Conservation (phyloP, 208 protist genomes). For the Leptomonas pyrrhocoris region DNA sequence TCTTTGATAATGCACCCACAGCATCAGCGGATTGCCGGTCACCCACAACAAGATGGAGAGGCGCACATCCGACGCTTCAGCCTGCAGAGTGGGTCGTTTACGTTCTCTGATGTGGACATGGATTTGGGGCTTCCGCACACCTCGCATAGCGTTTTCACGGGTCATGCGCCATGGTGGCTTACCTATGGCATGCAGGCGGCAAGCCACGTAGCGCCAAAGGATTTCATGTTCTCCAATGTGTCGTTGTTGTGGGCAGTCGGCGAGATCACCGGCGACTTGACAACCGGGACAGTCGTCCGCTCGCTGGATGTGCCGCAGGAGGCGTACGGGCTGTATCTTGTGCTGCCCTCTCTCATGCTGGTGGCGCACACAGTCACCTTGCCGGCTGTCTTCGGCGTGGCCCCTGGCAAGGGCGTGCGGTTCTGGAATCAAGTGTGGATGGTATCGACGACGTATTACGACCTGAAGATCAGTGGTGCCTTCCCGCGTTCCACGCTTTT, state of each 20-base stretch:
- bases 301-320: constrained; percentile 28
- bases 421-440: constrained; percentile 36
- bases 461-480: constrained; percentile 31
- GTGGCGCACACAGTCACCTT: constrained; percentile 29
- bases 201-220: constrained; percentile 23
- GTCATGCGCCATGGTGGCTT: constrained; percentile 11
- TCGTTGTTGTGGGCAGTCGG: constrained; percentile 40
- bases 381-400: constrained; percentile 17
- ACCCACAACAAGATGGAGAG: constrained; percentile 38
- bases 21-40: constrained; percentile 13
- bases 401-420: constrained; percentile 29
- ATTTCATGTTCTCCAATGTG: constrained; percentile 30
- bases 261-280: constrained; percentile 35
- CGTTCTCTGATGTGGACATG: constrained; percentile 6
- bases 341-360: constrained; percentile 35
- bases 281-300: constrained; percentile 26
- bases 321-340: constrained; percentile 33
- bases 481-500: constrained; percentile 29
- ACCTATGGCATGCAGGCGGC: constrained; percentile 1
- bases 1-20: constrained; percentile 18
- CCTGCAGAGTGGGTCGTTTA: constrained; percentile 12
- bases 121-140: neutral
- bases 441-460: constrained; percentile 17
- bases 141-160: neutral
- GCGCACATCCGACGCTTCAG: constrained; percentile 26